Evolutionary conservation across 257 asterid species (phyloP).

Genomic region (Eustoma russellianum): DNA sequence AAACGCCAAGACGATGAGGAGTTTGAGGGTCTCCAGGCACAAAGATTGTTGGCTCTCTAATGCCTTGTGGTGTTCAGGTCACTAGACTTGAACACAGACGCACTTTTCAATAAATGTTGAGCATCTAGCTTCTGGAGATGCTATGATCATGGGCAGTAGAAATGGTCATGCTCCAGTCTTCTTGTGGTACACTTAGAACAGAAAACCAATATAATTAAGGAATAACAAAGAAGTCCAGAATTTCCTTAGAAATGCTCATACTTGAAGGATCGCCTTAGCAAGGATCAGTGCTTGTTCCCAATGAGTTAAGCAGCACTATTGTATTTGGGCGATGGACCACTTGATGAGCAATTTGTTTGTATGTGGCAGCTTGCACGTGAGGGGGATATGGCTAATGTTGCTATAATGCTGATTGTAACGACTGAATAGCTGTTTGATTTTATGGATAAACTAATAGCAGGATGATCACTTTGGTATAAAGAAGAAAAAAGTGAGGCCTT

Average conservation of each 20-base stretch:
- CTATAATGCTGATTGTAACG: slow-evolving; percentile 82
- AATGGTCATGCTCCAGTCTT: slow-evolving; percentile 97
- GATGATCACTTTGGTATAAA: slow-evolving; percentile 57
- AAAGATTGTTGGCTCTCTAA: slow-evolving; percentile 97
- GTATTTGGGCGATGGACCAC: slow-evolving; percentile 79
- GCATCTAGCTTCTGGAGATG: slow-evolving; percentile 95
- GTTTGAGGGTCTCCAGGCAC: slow-evolving; percentile 96
- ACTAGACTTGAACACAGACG: slow-evolving; percentile 64
- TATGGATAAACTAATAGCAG: slow-evolving; percentile 50
- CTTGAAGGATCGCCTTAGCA: slow-evolving; percentile 64
- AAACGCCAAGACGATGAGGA: slow-evolving; percentile 95
- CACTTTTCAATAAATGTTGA: slow-evolving; percentile 78
- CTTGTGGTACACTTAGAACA: slow-evolving; percentile 88
- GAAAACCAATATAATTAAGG: slow-evolving; percentile 84
- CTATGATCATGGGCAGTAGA: slow-evolving; percentile 98
- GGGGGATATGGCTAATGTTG: slow-evolving; percentile 81
- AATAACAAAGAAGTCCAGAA: slow-evolving; percentile 94
- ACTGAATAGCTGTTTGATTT: slow-evolving; percentile 71
- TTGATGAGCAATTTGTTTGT: slow-evolving; percentile 75
- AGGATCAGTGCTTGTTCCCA: slow-evolving; percentile 83
- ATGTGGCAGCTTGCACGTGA: slow-evolving; percentile 97
- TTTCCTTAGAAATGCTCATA: slow-evolving; percentile 88
- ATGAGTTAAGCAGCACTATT: slow-evolving; percentile 92
- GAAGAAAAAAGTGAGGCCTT: slow-evolving; percentile 43
- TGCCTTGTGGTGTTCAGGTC: slow-evolving; percentile 95